These are phyloP conservation scores for Clonostachys solani DNA, from an alignment of 2,329 filamentous ascomycete species.

Conservation along the genomic window DNA sequence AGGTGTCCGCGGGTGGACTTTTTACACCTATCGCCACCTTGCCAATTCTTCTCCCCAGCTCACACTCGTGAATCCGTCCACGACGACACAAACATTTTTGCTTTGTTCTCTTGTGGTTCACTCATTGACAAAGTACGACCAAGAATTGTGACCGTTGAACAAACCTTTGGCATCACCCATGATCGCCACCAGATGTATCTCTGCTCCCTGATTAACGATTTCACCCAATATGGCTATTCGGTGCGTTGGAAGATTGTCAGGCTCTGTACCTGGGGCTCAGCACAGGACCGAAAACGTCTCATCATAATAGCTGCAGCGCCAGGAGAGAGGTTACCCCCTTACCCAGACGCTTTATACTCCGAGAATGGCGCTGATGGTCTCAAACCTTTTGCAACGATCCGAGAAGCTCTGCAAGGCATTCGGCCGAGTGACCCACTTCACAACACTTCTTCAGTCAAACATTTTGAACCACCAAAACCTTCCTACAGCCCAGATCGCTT, in stretches of 20 bases:
- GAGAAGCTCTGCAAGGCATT: slow-evolving; percentile 32
- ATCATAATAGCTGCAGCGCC: slow-evolving; percentile 59
- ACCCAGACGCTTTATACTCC: slow-evolving; percentile 59
- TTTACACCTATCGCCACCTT: slow-evolving; percentile 72
- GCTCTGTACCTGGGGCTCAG: slow-evolving; percentile 44
- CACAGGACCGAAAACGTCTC: slow-evolving; percentile 44
- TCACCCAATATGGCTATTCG: slow-evolving; percentile 63
- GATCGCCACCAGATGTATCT: slow-evolving; percentile 52
- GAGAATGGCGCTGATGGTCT: slow-evolving; percentile 24
- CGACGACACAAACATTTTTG: slow-evolving; percentile 66
- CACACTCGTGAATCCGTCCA: slow-evolving; percentile 65
- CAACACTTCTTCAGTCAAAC: slow-evolving; percentile 18
- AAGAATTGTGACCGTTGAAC: slow-evolving; percentile 71
- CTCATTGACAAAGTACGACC: slow-evolving; percentile 58
- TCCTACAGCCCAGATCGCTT: slow-evolving; percentile 44
- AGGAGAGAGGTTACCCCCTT: slow-evolving; percentile 64
- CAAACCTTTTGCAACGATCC: slow-evolving; percentile 37
- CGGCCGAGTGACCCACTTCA: slow-evolving; percentile 29
- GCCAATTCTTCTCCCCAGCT: slow-evolving; percentile 70
- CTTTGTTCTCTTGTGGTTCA: slow-evolving; percentile 45
- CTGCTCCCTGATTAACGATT: slow-evolving; percentile 54
- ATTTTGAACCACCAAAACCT: slow-evolving; percentile 16
- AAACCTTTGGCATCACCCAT: slow-evolving; percentile 65
- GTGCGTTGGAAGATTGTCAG: slow-evolving; percentile 62
- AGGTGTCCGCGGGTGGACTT: slow-evolving; percentile 52